These are phyloP conservation scores for Fusarium humuli DNA, from an alignment of 2,329 filamentous ascomycete species.

Conservation along the genomic window DNA sequence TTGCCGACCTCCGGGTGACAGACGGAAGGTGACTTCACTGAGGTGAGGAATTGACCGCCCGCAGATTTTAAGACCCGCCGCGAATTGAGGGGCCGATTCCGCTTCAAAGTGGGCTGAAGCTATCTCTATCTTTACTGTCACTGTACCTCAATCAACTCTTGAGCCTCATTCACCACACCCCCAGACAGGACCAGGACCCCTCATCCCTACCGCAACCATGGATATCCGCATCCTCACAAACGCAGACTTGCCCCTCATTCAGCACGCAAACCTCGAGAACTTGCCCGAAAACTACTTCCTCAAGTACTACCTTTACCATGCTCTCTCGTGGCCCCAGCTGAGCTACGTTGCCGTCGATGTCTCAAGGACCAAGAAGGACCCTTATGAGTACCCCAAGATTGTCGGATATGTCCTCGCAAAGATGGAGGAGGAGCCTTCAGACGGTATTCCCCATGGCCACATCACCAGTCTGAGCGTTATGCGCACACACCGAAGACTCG, in stretches of 20 bases:
- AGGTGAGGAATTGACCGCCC: constrained; percentile 2
- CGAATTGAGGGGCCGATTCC: constrained; percentile 29
- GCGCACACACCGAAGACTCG: constrained; percentile 90
- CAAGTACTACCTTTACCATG: constrained; percentile 99
- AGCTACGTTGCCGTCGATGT: constrained; percentile 96
- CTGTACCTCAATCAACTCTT: constrained; percentile 9
- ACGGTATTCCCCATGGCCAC: constrained; percentile 93
- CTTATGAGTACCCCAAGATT: constrained; percentile 94
- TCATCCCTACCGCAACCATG: constrained; percentile 65
- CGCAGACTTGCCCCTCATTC: constrained; percentile 89
- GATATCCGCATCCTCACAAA: constrained; percentile 89
- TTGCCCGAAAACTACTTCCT: constrained; percentile 99
- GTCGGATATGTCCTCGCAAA: constrained; percentile 99
- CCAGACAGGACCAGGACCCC: not conserved
- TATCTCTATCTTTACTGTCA: constrained; percentile 19
- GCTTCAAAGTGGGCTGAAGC: constrained; percentile 29
- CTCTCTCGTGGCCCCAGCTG: constrained; percentile 96
- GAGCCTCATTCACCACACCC: constrained; percentile 16
- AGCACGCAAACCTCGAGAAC: constrained; percentile 99
- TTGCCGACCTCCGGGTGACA: constrained; percentile 20
- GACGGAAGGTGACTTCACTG: not conserved
- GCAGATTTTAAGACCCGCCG: constrained; percentile 25
- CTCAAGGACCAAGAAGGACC: constrained; percentile 78
- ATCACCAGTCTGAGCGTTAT: constrained; percentile 96
- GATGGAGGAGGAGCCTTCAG: constrained; percentile 97